Conservation (phyloP, 345 rosid genomes). For the Aquilaria sinensis region DNA sequence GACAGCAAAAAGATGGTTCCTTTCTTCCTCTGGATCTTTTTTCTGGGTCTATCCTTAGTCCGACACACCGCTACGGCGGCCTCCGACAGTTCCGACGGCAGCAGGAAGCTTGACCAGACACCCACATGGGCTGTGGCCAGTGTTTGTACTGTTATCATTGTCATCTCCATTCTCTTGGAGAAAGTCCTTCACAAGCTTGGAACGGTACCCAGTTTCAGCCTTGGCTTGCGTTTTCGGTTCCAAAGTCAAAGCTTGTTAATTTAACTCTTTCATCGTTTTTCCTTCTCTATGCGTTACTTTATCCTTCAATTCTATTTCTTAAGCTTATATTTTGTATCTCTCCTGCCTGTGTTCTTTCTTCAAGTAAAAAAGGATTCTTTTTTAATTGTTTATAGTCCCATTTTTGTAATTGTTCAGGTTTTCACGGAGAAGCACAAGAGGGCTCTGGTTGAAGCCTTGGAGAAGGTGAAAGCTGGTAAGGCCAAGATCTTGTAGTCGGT, state of each 20-base stretch:
- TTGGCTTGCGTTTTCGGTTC: background rate
- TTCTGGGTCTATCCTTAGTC: constrained; percentile 13
- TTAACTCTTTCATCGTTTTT: background rate
- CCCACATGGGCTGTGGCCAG: constrained; percentile 95
- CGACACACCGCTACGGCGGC: constrained; percentile 19
- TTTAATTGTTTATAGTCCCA: constrained; percentile 8
- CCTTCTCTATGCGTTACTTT: background rate
- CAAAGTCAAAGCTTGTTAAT: background rate
- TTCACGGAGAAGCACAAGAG: constrained; percentile 70
- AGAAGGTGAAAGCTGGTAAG: constrained; percentile 84
- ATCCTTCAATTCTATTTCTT: background rate
- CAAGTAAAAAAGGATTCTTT: background rate
- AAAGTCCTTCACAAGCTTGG: constrained; percentile 74
- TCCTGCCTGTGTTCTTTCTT: background rate
- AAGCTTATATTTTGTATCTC: background rate
- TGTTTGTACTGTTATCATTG: constrained; percentile 71
- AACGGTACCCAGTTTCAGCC: constrained; percentile 21
- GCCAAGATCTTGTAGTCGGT: background rate
- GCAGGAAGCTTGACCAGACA: constrained; percentile 67
- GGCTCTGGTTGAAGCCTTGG: constrained; percentile 80
- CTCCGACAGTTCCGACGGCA: constrained; percentile 16
- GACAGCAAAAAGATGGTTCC: constrained; percentile 5
- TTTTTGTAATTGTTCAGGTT: constrained; percentile 36
- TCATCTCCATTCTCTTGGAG: constrained; percentile 68
- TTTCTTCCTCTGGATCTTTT: background rate